Base-by-base conservation (phyloP, 306 rosid species). In the Vachellia pachyceras region DNA sequence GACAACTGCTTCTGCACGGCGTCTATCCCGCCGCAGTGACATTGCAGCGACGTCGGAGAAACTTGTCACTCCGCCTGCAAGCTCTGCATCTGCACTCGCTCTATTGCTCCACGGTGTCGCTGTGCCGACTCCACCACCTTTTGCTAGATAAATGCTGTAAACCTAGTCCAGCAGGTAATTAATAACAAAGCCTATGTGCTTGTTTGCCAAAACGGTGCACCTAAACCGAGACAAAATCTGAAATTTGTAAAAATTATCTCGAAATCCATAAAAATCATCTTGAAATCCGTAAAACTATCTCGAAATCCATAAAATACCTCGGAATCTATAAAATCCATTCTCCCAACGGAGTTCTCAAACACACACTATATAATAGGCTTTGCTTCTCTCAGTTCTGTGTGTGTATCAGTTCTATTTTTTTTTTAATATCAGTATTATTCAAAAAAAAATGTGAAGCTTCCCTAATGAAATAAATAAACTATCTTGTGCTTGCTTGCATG, bases 21-120 rank as follows among this genome's bases (percentile, higher is more conserved):
- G 72, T 78, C 86, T 35, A 20, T 13, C 0, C 80, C 80, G 6
- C 77, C 80, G 0, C 7, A 45, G 2, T 83, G 83, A 35, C 17
- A 12, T 0, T 61, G 68, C 37, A 0, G 0, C 0, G 68, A 61
- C 3, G 0, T 3, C 1, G 17, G 66, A 60, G 66, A 23, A 60
- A 60, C 66, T 3, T 60, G 66, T 5, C 66, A 60, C 66, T 60
- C 66, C 1, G 66, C 66, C 1, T 60, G 66, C 11, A 25, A 60
- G 14, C 0, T 0, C 1, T 63, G 68, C 3, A 0, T 10, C 15
- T 63, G 68, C 68, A 1, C 0, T 14, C 20, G 1, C 2, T 0
- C 0, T 0, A 0, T 0, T 20, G n/a, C 39, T 63, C 41, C 68
- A 12, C 2, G 0, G 68, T 63, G 68, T 7, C 3, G n/a, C 5